Evolutionary conservation across 2,329 filamentous ascomycete genomes (phyloP), one percentile per base, ranked within the genome.

Genomic region (Calonectria hongkongensis): DNA sequence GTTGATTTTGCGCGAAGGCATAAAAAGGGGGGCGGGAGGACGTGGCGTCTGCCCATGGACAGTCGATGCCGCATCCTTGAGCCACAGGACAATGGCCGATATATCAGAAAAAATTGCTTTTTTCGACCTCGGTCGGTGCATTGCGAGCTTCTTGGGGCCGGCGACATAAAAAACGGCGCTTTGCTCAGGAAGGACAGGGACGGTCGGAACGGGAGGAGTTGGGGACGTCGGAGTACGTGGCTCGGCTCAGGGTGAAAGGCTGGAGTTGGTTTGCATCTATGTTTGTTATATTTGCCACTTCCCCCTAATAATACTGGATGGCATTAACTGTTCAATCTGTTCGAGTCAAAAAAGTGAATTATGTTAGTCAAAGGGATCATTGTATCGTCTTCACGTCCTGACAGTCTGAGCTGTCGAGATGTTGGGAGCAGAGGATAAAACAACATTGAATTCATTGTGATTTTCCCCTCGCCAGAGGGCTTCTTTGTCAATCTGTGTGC

Each of bases 191-290:
- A 33, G 25, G 30, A 33, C 43, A 41, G 18, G 41, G 41, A 45
- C 25, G 41, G 30, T 63, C 21, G 56, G 66, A 25, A 58, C 33
- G 45, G 60, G 62, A 33, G 62, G 68, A 65, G 50, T 60, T 50
- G 21, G 33, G 62, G 54, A 48, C 54, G 68, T 62, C 28, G 54
- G 68, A 51, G 51, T 50, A 71, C 66, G 65, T 47, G 50, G 65
- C 30, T 66, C 51, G 43, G 64, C 47, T 41, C 28, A 47, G 63
- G 58, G 27, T 48, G 50, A 48, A 50, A 30, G 58, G 43, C 48
- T 56, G 62, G 68, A 67, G 63, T 71, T 71, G 68, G 68, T 28
- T 66, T 71, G 69, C 66, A 71, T 67, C 18, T 60, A 25, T 43
- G 43, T 48, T 43, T 43, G 33, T 63, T 68, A 33, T 33, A 33